Base-by-base conservation (phyloP, 2,329 filamentous ascomycete genomes). In the Fusarium sublunatum region DNA sequence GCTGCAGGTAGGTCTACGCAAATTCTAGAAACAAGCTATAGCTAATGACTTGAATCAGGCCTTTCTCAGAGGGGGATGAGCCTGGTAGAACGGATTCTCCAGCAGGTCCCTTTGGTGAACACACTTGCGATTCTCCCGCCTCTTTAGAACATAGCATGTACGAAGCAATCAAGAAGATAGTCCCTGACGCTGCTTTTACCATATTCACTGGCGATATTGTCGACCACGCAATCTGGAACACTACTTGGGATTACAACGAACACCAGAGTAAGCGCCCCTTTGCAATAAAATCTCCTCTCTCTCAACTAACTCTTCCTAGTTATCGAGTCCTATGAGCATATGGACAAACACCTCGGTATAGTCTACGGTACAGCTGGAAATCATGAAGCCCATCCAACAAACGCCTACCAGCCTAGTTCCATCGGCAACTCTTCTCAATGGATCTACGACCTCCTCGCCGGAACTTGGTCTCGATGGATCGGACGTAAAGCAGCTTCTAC, bases 161-260 rank as follows among this genome's bases (percentile, higher is more conserved):
- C 59, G 75, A 78, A 0, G 79, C 80, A 9, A 85, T 87, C 65
- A 76, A 75, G 41, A 61, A 74, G 7, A 59, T 83, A 12, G 79
- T 77, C 1, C 79, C 79, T 2, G 75, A 84, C 54, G 79, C 82
- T 0, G 77, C 78, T 2, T 85, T 88, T 57, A 75, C 79, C n/a
- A 77, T 88, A 45, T 88, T 86, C 72, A 88, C 85, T 0, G 86
- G 86, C 6, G 85, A 88, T 58, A 78, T 87, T 26, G 76, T 86
- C 9, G 82, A 86, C 53, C 82, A 85, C 53, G 79, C 77, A 3
- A 68, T 83, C 44, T 83, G 82, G 82, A 76, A 78, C 50, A 82
- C 80, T 3, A 77, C 74, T 22, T 43, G 71, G 39, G 40, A 68
- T 12, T 72, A 74, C 50, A 78, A 78, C 41, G 55, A 67, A 13